Percentiles rank a stretch among this genome's conserved stretches.
phyloP scores from a whole-genome alignment of 306 rosid species.

The Lotus japonicus region DNA sequence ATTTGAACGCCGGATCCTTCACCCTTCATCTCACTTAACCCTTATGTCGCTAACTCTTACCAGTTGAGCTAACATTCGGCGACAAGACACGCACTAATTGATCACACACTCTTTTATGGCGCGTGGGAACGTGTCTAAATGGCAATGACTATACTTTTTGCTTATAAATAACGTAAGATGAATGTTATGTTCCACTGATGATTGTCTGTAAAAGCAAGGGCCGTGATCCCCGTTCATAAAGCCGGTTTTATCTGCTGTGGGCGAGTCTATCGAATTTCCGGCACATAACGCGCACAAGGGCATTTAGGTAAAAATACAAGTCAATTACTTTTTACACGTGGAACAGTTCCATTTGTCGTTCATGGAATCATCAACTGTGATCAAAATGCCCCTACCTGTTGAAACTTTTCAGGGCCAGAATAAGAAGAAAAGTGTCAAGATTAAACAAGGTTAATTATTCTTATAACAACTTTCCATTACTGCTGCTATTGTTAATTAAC shows the following conservation, averaged over 20 bases:
- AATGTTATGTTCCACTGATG: constrained; percentile 26
- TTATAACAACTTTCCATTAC: not conserved
- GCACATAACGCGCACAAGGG: not conserved
- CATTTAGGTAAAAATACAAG: not conserved
- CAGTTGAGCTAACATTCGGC: no score
- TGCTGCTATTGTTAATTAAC: not conserved
- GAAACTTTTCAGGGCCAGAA: not conserved
- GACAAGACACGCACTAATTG: no score
- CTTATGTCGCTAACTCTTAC: no score
- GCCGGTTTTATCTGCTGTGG: constrained; percentile 8
- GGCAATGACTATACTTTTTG: not conserved
- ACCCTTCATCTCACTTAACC: no score
- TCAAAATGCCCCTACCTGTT: not conserved
- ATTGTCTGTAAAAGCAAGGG: constrained; percentile 23
- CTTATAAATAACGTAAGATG: constrained; percentile 29
- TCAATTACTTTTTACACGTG: not conserved
- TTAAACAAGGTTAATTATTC: constrained; percentile 4
- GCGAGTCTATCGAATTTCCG: not conserved
- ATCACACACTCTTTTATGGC: not conserved
- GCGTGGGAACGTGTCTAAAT: not conserved
- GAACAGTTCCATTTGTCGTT: not conserved
- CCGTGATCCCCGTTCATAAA: constrained; percentile 13
- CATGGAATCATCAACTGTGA: not conserved
- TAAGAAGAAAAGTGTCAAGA: not conserved
- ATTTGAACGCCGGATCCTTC: no score